Conservation (phyloP, 257 asterid species). For the Galeopsis tetrahit region DNA sequence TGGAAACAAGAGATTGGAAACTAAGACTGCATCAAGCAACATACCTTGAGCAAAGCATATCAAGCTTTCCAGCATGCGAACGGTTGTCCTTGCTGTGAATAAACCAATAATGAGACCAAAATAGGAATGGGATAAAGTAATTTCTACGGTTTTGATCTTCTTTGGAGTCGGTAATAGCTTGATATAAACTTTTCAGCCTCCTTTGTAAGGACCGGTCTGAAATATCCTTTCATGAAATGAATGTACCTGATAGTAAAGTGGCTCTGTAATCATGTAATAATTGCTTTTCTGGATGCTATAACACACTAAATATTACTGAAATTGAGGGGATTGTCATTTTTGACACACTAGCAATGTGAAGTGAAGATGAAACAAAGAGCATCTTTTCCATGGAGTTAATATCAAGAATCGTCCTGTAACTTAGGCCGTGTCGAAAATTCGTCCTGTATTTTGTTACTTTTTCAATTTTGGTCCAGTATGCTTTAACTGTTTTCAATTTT, state of each 20-base stretch:
- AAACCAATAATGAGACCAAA: constrained; percentile 18
- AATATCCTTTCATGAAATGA: constrained; percentile 73
- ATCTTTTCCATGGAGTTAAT: not conserved
- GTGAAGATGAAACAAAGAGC: constrained; percentile 5
- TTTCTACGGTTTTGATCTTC: constrained; percentile 60
- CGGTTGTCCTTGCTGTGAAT: constrained; percentile 90
- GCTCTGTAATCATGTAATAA: constrained; percentile 30
- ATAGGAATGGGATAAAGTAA: constrained; percentile 21
- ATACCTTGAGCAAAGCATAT: constrained; percentile 98
- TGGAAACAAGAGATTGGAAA: constrained; percentile 3
- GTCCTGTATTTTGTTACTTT: too few species aligned
- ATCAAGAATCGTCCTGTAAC: too few species aligned
- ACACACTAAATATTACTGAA: not conserved
- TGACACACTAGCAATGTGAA: constrained; percentile 6
- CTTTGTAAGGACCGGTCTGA: constrained; percentile 88
- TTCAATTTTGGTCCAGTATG: too few species aligned
- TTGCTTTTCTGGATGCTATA: not conserved
- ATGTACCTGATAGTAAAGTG: constrained; percentile 65
- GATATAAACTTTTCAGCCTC: constrained; percentile 95
- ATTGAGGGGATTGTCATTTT: constrained; percentile 12
- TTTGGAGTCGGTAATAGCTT: constrained; percentile 95
- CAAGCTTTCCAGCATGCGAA: constrained; percentile 98
- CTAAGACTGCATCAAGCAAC: constrained; percentile 22
- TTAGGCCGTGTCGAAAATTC: too few species aligned
- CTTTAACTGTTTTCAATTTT: too few species aligned